Conservation (phyloP, 768 basidiomycete species). For the Leccinum arenicola region DNA sequence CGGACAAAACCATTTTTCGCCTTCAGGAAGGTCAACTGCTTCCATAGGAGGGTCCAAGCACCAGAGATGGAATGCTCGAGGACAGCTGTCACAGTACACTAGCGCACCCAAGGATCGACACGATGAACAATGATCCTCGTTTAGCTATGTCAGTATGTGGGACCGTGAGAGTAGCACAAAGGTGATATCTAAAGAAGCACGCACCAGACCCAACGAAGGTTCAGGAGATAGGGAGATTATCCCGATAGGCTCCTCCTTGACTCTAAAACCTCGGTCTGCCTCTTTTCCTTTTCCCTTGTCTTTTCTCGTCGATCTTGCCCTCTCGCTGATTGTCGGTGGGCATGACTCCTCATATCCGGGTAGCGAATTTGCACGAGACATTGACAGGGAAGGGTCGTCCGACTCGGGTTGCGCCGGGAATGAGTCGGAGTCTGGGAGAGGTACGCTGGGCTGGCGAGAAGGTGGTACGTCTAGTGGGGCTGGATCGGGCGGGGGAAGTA, state of each 20-base stretch:
- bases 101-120: slow-evolving; percentile 81
- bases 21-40: slow-evolving; percentile 79
- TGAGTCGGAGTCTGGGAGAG: slow-evolving; percentile 50
- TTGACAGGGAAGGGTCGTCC: slow-evolving; percentile 46
- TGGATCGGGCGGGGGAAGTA: slow-evolving; percentile 32
- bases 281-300: slow-evolving; percentile 52
- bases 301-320: slow-evolving; percentile 29
- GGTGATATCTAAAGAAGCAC: slow-evolving; percentile 16
- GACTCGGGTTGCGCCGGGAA: slow-evolving; percentile 55
- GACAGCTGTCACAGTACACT: slow-evolving; percentile 97
- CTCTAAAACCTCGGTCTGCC: slow-evolving; percentile 33
- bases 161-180: slow-evolving; percentile 17
- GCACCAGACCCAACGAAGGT: slow-evolving; percentile 35
- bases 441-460: slow-evolving; percentile 35
- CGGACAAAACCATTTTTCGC: slow-evolving; percentile 77
- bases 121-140: slow-evolving; percentile 84
- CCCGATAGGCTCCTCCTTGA: slow-evolving; percentile 45
- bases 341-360: slow-evolving; percentile 30
- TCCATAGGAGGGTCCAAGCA: slow-evolving; percentile 97
- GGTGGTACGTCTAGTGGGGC: slow-evolving; percentile 39
- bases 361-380: slow-evolving; percentile 63
- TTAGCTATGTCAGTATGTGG: slow-evolving; percentile 37
- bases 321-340: slow-evolving; percentile 22
- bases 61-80: slow-evolving; percentile 92
- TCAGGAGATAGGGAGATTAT: slow-evolving; percentile 38